Evolutionary conservation across 1,284 basidiomycete species (phyloP), one percentile per base, ranked within the genome.

Genomic region (Ceratobasidium sp.): DNA sequence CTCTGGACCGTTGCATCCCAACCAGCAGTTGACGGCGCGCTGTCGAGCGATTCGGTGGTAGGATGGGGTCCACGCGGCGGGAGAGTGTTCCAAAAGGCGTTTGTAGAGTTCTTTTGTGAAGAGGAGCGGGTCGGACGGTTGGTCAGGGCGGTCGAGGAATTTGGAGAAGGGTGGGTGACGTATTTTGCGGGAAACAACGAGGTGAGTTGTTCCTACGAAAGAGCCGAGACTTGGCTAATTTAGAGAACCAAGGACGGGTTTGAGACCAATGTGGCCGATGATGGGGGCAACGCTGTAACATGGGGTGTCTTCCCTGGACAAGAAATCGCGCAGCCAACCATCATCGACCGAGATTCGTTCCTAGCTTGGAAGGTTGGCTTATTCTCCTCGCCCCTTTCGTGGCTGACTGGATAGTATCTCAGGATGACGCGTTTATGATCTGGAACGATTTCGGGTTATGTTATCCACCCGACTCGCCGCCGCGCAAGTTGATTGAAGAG

Each of bases 1-100:
- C 93, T 94, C 89, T 98, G 97, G 94, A 98, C 98, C 2, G 94
- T 99, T 31, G 95, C 95, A 8, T 98, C 96, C 22, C 98, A 99
- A 82, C 97, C 98, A 22, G 93, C 95, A 0, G 90, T 98, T 7
- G 92, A 98, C 80, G 93, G 92, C 4, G 88, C 85, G 14, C 84
- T 82, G 53, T 95, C 93, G 51, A 86, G 88, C 76, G 90, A 97
- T 80, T 85, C 88, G 14, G 83, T 92, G 0, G 89, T 96, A 76
- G 98, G 97, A 0, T 99, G 97, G 91, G 97, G 97, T 5, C 98
- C 97, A 6, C 85, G 86, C 61, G 91, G 89, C 11, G 97, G 97
- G 3, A 96, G 96, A 82, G 92, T 99, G 14, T 99, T 94, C 83
- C 98, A 99, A 82, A 99, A 99, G 83, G 88, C 92, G 3, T 99